Base-by-base conservation (phyloP, 2,329 filamentous ascomycete genomes). In the Phaeomoniella chlamydospora region DNA sequence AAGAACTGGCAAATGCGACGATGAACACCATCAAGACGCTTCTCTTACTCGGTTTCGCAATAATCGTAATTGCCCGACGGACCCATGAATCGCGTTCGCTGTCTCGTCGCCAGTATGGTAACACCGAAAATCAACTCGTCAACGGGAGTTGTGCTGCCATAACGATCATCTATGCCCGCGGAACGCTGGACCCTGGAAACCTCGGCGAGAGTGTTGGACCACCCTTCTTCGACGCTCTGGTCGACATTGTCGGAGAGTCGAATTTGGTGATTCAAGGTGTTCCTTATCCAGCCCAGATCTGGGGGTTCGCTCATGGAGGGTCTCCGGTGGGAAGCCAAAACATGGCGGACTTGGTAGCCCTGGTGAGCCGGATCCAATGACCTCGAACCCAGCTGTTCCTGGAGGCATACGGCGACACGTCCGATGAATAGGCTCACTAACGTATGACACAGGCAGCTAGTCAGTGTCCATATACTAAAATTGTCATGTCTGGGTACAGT, bases 101-200 rank as follows among this genome's bases (percentile, higher is more conserved):
- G n/a, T n/a, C n/a, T n/a, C n/a, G n/a, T n/a, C n/a, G n/a, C n/a
- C n/a, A n/a, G n/a, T n/a, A n/a, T n/a, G n/a, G n/a, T 26, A 26
- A 9, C 10, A 35, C 32, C 12, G 15, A 22, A 12, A 48, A 50
- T 36, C 47, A 45, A 15, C 37, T 51, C 14, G 37, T 43, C 18
- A 36, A 45, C 16, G 51, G 50, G 11, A 45, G 37, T 31, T 68
- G 64, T 50, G 61, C 59, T 18, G 47, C 55, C 18, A 58, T 68
- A 41, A 72, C 67, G 5, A 50, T 74, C 35, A 64, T 74, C 44
- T 74, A 68, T 43, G 69, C 70, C n/a, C 62, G 70, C 14, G 70
- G 70, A 5, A 72, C 69, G 3, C 62, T 59, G 3, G 67, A 73
- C 50, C 22, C 41, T 1, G 68, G 67, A 30, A 72, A 70, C 43